Percentiles rank a stretch among this genome's conserved stretches.
Conservation (phyloP, 2,329 filamentous ascomycete species). For the Neoarthrinium moseri region DNA sequence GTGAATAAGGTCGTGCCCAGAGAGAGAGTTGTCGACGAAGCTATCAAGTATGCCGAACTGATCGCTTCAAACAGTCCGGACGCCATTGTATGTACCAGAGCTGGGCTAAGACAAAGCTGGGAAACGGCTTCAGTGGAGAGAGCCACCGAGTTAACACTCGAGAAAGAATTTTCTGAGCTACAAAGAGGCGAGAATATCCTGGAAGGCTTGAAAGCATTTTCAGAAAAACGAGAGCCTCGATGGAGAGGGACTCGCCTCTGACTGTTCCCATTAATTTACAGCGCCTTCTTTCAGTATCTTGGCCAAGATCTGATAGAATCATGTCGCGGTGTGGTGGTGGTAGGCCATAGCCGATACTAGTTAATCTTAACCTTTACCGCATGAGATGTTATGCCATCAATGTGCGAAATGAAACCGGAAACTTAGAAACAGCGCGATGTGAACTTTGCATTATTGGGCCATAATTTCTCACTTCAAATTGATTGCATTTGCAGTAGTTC, state of each 20-base stretch:
- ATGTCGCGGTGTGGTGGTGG: no score
- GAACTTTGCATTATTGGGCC: no score
- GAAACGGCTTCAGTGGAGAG: conserved; percentile 25
- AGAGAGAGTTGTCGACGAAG: conserved; percentile 64
- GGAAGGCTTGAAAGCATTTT: conserved; percentile 26
- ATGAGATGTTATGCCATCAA: no score
- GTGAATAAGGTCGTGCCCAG: conserved; percentile 23
- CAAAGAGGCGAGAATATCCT: conserved; percentile 27
- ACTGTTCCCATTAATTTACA: no score
- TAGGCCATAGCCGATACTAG: no score
- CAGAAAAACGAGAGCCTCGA: conserved; percentile 25
- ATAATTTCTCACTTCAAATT: no score
- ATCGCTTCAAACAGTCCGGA: conserved; percentile 24
- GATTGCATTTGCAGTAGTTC: no score
- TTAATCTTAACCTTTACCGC: no score
- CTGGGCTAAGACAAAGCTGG: conserved; percentile 22
- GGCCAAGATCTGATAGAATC: no score
- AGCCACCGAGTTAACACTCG: conserved; percentile 22
- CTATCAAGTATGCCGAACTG: conserved; percentile 71
- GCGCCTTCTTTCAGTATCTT: no score
- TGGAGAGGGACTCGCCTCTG: conserved; percentile 26
- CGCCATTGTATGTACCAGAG: conserved; percentile 24
- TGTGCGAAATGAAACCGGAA: no score
- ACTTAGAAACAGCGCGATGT: no score
- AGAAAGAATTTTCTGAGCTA: conserved; percentile 28